A percentile compares a stretch with the other conserved stretches of the same genome.
Evolutionary conservation across 345 rosid species (phyloP).

Genomic region (Eucalyptus caleyi): DNA sequence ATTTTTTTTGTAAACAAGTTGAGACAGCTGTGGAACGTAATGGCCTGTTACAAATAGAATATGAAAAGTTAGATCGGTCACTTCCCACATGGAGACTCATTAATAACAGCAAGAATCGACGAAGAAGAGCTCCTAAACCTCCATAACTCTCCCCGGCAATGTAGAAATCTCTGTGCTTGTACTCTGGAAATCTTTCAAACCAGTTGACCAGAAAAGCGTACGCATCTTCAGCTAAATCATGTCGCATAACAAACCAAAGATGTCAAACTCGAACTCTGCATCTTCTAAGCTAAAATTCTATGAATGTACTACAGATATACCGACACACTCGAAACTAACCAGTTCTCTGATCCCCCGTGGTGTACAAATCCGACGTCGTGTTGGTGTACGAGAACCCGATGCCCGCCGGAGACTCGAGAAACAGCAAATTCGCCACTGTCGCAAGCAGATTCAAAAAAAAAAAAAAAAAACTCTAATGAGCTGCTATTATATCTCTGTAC

Average conservation of each 20-base stretch:
- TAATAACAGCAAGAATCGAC: not conserved
- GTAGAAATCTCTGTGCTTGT: conserved; percentile 91
- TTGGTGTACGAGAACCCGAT: conserved; percentile 93
- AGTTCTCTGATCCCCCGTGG: conserved; percentile 75
- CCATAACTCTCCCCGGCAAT: conserved; percentile 96
- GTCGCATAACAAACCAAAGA: not conserved
- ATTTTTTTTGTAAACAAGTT: conserved; percentile 55
- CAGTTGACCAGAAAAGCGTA: conserved; percentile 69
- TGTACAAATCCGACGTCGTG: conserved; percentile 73
- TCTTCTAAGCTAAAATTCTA: not conserved
- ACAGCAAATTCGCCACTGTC: conserved; percentile 85
- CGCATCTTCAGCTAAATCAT: conserved; percentile 77
- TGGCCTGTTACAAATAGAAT: conserved; percentile 45
- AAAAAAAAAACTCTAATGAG: not conserved
- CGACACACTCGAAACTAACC: conserved; percentile 19
- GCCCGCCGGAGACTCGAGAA: conserved; percentile 96
- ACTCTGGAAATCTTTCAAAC: conserved; percentile 94
- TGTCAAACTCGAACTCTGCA: not conserved
- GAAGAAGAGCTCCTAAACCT: conserved; percentile 23
- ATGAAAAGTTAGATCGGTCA: not conserved
- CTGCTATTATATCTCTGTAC: not conserved
- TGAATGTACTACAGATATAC: not conserved
- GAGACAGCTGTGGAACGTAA: conserved; percentile 94
- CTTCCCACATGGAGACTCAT: not conserved
- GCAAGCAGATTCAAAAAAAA: not conserved